phyloP scores from a whole-genome alignment of 2,329 filamentous ascomycete genomes.

The Cladosporium sp. region DNA sequence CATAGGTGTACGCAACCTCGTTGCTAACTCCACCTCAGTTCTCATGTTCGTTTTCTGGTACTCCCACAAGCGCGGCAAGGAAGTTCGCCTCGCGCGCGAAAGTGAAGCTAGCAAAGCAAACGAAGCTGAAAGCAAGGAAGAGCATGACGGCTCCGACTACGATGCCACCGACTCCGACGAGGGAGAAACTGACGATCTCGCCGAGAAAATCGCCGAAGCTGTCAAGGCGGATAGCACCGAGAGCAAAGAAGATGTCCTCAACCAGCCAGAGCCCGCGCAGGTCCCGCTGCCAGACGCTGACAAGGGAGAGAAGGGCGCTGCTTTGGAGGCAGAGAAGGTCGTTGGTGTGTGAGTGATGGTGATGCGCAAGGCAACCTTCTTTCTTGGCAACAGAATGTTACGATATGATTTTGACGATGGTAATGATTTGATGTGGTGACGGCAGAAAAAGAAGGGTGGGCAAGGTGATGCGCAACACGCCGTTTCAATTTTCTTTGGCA shows the following conservation, averaged over 20 bases:
- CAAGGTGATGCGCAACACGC: neutral
- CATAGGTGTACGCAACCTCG: no score
- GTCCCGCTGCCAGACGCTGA: constrained; percentile 28
- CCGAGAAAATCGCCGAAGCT: constrained; percentile 20
- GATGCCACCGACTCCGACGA: constrained; percentile 26
- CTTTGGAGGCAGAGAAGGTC: constrained; percentile 19
- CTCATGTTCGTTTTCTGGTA: constrained; percentile 96
- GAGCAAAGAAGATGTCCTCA: constrained; percentile 21
- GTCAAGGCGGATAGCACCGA: constrained; percentile 17
- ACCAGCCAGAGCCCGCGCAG: constrained; percentile 31
- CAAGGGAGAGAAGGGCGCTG: constrained; percentile 22
- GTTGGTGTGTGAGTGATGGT: neutral
- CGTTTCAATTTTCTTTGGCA: neutral
- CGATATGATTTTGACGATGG: neutral
- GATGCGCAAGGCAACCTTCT: neutral
- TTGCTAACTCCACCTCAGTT: constrained; percentile 54
- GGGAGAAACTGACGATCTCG: constrained; percentile 19
- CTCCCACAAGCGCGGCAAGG: constrained; percentile 90
- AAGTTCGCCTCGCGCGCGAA: constrained; percentile 67
- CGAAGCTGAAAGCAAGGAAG: constrained; percentile 23
- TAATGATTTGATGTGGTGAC: neutral
- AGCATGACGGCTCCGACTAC: constrained; percentile 23
- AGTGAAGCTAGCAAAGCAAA: constrained; percentile 15
- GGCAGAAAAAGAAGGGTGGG: neutral
- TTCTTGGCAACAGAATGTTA: neutral